Percentiles rank a stretch among this genome's conserved stretches.
Evolutionary conservation across 2,329 filamentous ascomycete genomes (phyloP).

Genomic region (Trichothecium roseum): DNA sequence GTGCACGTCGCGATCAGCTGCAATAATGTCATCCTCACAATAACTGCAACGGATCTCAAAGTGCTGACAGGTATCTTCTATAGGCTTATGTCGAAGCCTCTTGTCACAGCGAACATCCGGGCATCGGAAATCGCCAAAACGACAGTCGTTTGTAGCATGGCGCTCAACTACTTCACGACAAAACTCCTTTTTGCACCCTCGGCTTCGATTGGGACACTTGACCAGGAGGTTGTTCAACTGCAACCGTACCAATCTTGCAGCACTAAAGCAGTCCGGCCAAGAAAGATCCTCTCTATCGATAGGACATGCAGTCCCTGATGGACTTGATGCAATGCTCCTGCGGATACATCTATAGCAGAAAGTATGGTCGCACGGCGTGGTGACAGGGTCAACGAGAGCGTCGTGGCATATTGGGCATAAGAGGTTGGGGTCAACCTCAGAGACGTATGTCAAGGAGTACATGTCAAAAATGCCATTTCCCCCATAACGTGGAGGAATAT

Average conservation of each 20-base stretch:
- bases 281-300: slow-evolving; percentile 41
- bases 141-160: slow-evolving; percentile 47
- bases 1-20: slow-evolving; percentile 27
- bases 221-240: slow-evolving; percentile 51
- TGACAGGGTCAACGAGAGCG: slow-evolving; percentile 48
- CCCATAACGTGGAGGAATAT: slow-evolving; percentile 25
- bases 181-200: slow-evolving; percentile 40
- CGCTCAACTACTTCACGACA: slow-evolving; percentile 43
- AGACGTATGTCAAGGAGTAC: slow-evolving; percentile 32
- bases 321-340: slow-evolving; percentile 27
- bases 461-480: slow-evolving; percentile 31
- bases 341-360: slow-evolving; percentile 51
- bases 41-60: slow-evolving; percentile 38
- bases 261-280: slow-evolving; percentile 29
- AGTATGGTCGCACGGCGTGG: slow-evolving; percentile 53
- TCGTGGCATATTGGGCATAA: slow-evolving; percentile 49
- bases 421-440: slow-evolving; percentile 34
- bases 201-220: slow-evolving; percentile 41
- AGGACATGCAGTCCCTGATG: slow-evolving; percentile 37
- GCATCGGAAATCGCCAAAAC: slow-evolving; percentile 45
- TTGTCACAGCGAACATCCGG: slow-evolving; percentile 41
- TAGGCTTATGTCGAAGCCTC: slow-evolving; percentile 38
- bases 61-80: slow-evolving; percentile 44
- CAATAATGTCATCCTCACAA: slow-evolving; percentile 39
- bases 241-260: slow-evolving; percentile 40